Base-by-base conservation (phyloP, 345 rosid species). In the Sonneratia caseolaris region DNA sequence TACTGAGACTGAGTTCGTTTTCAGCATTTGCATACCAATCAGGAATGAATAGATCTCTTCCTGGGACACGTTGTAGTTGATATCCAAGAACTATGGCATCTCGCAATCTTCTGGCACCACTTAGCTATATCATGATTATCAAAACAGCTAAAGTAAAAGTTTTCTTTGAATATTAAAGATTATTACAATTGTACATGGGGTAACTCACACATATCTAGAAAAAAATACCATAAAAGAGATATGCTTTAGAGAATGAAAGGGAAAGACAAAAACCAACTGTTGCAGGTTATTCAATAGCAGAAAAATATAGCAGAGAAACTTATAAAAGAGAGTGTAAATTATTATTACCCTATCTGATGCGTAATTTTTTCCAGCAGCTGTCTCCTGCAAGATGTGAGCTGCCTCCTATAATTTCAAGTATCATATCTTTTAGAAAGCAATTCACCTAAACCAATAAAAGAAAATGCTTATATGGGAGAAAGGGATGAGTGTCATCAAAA, bases 21-120 rank as follows among this genome's bases (percentile, higher is more conserved):
- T 91, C 95, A 75, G 99, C 99, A 88, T 81, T 87, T 75, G 92
- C 81, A 85, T 95, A 95, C 99, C 98, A 95, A 76, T 95, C 99
- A 27, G 99, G 99, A 61, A 95, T 91, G 77, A 89, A 86, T 67
- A 95, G 84, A 77, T 95, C 99, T 80, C 97, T 84, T 78, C 94
- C 99, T 70, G 97, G 89, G 72, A 78, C 89, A 82, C 99, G 89
- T 79, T 95, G 98, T 74, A 95, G 86, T 80, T 95, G 98, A 87
- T 95, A 95, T 43, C 99, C 99, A 68, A 95, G 92, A 81, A 95
- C 76, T 71, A 95, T 95, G 3, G 99, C 99, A 81, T 95, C 99
- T 59, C 99, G 96, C 81, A 95, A 78, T 86, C 99, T 89, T 86
- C 99, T 86, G 74, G 94, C 98, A 15, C 99, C 99, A 82, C 99